These are phyloP conservation scores for Euphorbia peplus DNA, from an alignment of 345 rosid genomes.

Conservation along the genomic window DNA sequence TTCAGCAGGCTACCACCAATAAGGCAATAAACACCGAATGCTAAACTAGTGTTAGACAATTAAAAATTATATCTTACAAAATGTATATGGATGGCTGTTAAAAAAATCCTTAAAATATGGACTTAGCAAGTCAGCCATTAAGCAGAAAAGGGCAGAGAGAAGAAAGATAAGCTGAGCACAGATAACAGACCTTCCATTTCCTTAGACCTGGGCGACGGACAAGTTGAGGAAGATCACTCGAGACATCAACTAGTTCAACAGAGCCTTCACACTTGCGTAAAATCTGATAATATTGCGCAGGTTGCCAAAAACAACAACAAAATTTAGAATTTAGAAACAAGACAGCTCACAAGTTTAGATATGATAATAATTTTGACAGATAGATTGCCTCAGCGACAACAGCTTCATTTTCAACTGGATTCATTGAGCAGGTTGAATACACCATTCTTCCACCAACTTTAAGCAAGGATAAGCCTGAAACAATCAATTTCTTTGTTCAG, in stretches of 20 bases:
- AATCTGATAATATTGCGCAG: slow-evolving; percentile 38
- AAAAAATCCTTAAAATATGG: slow-evolving; percentile 4
- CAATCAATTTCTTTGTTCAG: slow-evolving; percentile 7
- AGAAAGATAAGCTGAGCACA: background rate
- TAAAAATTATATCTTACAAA: background rate
- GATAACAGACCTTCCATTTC: slow-evolving; percentile 77
- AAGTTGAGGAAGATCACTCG: slow-evolving; percentile 77
- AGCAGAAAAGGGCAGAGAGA: background rate
- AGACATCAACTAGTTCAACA: slow-evolving; percentile 85
- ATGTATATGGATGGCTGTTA: no score
- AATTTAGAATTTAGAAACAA: background rate
- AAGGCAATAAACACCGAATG: background rate
- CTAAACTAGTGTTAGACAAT: background rate
- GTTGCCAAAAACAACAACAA: background rate
- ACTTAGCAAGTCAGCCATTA: background rate
- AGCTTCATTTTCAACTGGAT: slow-evolving; percentile 96
- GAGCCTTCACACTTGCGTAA: slow-evolving; percentile 71
- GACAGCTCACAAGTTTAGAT: background rate
- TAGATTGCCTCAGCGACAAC: slow-evolving; percentile 86
- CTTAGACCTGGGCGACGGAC: slow-evolving; percentile 74
- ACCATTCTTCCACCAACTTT: slow-evolving; percentile 98
- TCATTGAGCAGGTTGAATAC: slow-evolving; percentile 98
- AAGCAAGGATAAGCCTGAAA: slow-evolving; percentile 68
- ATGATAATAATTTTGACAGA: background rate
- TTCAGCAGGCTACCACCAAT: background rate